phyloP scores from a whole-genome alignment of 2,329 filamentous ascomycete species.

The Setomelanomma holmii region DNA sequence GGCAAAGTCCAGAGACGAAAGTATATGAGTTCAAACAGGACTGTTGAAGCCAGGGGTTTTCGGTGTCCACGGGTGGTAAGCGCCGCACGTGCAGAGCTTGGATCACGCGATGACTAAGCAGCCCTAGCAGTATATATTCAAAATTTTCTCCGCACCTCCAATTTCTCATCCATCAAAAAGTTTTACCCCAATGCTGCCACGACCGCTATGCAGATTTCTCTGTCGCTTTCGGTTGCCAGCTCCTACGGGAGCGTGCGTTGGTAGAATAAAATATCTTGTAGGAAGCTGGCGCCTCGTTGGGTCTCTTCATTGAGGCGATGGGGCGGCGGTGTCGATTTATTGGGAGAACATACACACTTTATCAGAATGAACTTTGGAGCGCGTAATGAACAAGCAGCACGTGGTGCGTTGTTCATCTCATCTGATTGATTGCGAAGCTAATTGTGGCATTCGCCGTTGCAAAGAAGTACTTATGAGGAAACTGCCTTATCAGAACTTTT shows the following conservation, averaged over 20 bases:
- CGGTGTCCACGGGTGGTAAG: neutral
- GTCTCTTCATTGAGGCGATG: slow-evolving; percentile 77
- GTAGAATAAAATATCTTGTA: slow-evolving; percentile 66
- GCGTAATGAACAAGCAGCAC: neutral
- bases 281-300: slow-evolving; percentile 73
- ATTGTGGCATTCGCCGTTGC: neutral
- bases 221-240: slow-evolving; percentile 72
- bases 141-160: slow-evolving; percentile 19
- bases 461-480: slow-evolving; percentile 5
- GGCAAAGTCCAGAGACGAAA: neutral
- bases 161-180: slow-evolving; percentile 65
- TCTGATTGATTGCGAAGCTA: neutral
- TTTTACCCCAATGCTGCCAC: slow-evolving; percentile 68
- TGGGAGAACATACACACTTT: slow-evolving; percentile 63
- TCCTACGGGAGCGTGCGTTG: slow-evolving; percentile 66
- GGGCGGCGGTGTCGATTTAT: slow-evolving; percentile 73
- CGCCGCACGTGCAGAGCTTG: no score
- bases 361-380: neutral
- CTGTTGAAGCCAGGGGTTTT: neutral
- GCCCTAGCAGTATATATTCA: neutral
- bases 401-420: neutral
- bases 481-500: slow-evolving; percentile 8
- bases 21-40: neutral
- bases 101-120: neutral
- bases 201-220: slow-evolving; percentile 63